phyloP scores from a whole-genome alignment of 352 stramenopile species.

The Phytophthora pistaciae region DNA sequence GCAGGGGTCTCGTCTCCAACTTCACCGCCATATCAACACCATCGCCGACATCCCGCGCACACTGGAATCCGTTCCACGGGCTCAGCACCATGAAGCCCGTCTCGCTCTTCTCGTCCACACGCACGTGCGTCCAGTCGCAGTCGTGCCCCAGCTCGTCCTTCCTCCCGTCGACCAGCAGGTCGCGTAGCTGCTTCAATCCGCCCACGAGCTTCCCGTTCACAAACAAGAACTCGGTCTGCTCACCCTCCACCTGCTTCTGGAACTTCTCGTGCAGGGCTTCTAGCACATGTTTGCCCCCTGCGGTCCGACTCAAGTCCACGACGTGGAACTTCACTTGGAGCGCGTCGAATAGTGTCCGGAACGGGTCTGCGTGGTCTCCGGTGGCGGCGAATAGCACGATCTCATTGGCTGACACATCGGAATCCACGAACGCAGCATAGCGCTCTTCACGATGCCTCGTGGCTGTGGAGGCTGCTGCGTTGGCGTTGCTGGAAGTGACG shows the following conservation, averaged over 20 bases:
- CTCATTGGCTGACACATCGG: constrained; percentile 23
- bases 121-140: constrained; percentile 34
- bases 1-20: constrained; percentile 40
- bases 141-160: constrained; percentile 11
- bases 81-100: constrained; percentile 44
- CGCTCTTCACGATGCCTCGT: constrained; percentile 13
- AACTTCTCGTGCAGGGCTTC: constrained; percentile 22
- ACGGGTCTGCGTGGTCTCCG: constrained; percentile 13
- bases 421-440: constrained; percentile 29
- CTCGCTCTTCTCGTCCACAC: constrained; percentile 27
- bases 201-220: constrained; percentile 31
- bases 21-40: background rate
- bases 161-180: constrained; percentile 26
- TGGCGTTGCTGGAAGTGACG: constrained; percentile 2
- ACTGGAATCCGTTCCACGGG: constrained; percentile 32
- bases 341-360: constrained; percentile 25
- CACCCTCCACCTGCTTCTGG: background rate
- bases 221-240: constrained; percentile 39
- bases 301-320: constrained; percentile 37
- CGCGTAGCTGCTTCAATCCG: constrained; percentile 15
- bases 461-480: background rate
- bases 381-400: constrained; percentile 20
- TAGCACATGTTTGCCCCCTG: constrained; percentile 37
- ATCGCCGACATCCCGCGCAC: background rate
- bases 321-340: constrained; percentile 29